Evolutionary conservation across 495 filamentous ascomycete genomes (phyloP).

Genomic region (Aspergillus diversus): DNA sequence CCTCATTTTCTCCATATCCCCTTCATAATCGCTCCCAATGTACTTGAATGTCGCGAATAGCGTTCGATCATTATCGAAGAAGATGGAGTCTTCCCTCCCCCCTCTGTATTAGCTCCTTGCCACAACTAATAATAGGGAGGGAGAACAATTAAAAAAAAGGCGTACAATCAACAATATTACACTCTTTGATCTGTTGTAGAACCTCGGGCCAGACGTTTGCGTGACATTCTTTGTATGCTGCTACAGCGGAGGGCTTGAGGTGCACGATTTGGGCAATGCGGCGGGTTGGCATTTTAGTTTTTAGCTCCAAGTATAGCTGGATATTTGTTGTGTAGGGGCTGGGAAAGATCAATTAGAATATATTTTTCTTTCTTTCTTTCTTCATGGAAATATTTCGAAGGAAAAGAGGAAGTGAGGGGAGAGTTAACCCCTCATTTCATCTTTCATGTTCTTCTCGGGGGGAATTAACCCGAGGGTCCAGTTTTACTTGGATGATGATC

Average conservation of each 20-base stretch:
- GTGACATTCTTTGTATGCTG: conserved; percentile 73
- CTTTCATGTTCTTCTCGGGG: conserved; percentile 26
- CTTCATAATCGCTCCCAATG: conserved; percentile 66
- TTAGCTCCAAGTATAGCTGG: not conserved
- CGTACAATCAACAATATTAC: conserved; percentile 72
- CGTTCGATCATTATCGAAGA: conserved; percentile 63
- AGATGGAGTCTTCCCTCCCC: conserved; percentile 63
- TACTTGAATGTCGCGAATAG: conserved; percentile 79
- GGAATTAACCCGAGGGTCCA: conserved; percentile 32
- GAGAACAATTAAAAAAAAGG: not conserved
- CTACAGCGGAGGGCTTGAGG: conserved; percentile 64
- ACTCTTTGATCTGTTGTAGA: conserved; percentile 69
- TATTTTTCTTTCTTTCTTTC: conserved; percentile 9
- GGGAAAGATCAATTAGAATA: too few species aligned
- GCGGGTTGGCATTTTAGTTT: conserved; percentile 25
- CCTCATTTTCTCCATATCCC: conserved; percentile 72
- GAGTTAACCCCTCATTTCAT: conserved; percentile 2
- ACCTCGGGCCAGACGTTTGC: conserved; percentile 76
- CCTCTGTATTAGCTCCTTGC: not conserved
- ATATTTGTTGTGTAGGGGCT: too few species aligned
- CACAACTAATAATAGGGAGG: not conserved
- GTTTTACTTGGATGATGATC: not conserved
- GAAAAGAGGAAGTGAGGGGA: not conserved
- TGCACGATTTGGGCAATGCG: conserved; percentile 71
- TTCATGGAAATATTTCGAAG: not conserved